These are phyloP conservation scores for Ustilago vetiveriae DNA, from an alignment of 1,284 basidiomycete genomes.

Conservation along the genomic window DNA sequence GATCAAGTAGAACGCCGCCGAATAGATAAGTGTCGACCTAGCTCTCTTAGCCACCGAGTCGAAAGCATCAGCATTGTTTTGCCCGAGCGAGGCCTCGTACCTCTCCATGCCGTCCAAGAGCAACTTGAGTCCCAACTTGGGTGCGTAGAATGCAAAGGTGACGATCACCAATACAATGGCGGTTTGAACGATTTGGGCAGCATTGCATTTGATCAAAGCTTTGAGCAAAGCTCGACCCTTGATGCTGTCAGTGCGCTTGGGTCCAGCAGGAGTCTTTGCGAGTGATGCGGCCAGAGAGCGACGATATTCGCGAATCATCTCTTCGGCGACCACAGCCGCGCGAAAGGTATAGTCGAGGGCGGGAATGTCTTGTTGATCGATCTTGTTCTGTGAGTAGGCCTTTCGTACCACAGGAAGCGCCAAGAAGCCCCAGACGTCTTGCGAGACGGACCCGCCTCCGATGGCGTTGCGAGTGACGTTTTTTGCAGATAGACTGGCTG, in stretches of 20 bases:
- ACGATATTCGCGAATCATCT: conserved; percentile 29
- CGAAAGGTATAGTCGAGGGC: conserved; percentile 22
- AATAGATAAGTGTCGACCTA: conserved; percentile 28
- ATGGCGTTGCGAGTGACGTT: conserved; percentile 3
- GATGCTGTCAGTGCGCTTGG: not conserved
- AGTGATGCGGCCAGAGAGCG: conserved; percentile 6
- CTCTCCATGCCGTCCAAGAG: conserved; percentile 21
- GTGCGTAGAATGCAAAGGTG: conserved; percentile 30
- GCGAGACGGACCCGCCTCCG: conserved; percentile 23
- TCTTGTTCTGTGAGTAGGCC: not conserved
- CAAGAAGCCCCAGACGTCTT: conserved; percentile 14
- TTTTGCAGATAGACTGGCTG: not conserved
- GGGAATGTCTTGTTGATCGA: conserved; percentile 25
- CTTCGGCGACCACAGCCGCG: conserved; percentile 18
- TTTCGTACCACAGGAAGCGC: conserved; percentile 15
- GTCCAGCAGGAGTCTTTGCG: not conserved
- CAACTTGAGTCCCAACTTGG: conserved; percentile 27
- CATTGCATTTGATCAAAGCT: conserved; percentile 22
- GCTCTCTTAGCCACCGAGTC: conserved; percentile 15
- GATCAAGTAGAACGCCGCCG: conserved; percentile 26
- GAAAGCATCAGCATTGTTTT: not conserved
- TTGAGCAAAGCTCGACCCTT: conserved; percentile 14
- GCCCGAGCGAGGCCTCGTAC: conserved; percentile 8
- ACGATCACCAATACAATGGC: conserved; percentile 13
- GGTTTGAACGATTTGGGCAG: not conserved